phyloP scores from a whole-genome alignment of 345 rosid genomes.

The Gossypium bickii region DNA sequence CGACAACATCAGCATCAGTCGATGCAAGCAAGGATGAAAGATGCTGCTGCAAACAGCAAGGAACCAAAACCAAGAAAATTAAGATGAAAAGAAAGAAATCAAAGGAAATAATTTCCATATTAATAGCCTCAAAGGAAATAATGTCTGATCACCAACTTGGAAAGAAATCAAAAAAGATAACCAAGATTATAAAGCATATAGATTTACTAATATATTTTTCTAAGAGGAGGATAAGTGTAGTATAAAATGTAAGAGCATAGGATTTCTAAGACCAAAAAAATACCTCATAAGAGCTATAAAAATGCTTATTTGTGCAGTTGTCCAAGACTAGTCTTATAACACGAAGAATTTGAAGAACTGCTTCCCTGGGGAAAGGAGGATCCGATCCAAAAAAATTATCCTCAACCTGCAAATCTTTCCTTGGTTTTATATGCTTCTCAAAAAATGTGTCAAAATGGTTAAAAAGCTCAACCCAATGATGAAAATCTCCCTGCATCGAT shows the following conservation, averaged over 20 bases:
- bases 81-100: neutral
- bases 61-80: neutral
- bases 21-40: constrained; percentile 88
- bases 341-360: constrained; percentile 86
- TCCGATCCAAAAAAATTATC: constrained; percentile 63
- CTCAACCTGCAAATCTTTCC: constrained; percentile 82
- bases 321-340: constrained; percentile 87
- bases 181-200: neutral
- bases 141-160: neutral
- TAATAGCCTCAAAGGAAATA: neutral
- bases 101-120: neutral
- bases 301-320: constrained; percentile 91
- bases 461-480: constrained; percentile 98
- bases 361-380: constrained; percentile 81
- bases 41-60: constrained; percentile 70
- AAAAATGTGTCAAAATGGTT: constrained; percentile 89
- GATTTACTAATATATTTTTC: neutral
- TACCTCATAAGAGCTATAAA: constrained; percentile 94
- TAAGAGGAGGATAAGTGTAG: neutral
- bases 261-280: constrained; percentile 12
- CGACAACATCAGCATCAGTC: constrained; percentile 90
- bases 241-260: neutral
- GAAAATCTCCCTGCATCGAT: constrained; percentile 83
- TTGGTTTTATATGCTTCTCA: constrained; percentile 78
- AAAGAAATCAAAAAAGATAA: neutral